phyloP scores from a whole-genome alignment of 2,329 filamentous ascomycete genomes.

The Aschersonia sp. region DNA sequence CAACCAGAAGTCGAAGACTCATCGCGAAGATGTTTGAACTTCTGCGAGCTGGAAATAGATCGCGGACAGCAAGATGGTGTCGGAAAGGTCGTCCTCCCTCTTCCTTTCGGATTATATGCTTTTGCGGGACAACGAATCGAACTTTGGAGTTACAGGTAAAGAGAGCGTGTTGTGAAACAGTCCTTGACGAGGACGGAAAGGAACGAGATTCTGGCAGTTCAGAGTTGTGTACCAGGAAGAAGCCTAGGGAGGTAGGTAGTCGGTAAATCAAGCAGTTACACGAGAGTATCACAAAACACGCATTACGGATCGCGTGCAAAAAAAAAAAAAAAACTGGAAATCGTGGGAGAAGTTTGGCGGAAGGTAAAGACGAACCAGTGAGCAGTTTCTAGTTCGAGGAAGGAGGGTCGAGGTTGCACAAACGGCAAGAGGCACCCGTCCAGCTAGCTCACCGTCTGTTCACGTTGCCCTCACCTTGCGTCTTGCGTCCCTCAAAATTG shows the following conservation, averaged over 20 bases:
- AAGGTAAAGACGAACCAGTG: not conserved
- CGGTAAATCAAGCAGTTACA: not conserved
- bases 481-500: too few species aligned
- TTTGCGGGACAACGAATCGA: too few species aligned
- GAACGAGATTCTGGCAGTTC: not conserved
- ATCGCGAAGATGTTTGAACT: constrained; percentile 1
- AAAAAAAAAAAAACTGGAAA: not conserved
- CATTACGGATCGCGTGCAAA: not conserved
- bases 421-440: constrained; percentile 2
- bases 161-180: not conserved
- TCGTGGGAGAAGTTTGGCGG: not conserved
- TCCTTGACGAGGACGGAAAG: not conserved
- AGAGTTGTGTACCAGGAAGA: not conserved
- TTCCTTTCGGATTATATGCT: too few species aligned
- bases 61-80: too few species aligned
- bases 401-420: constrained; percentile 2
- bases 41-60: too few species aligned
- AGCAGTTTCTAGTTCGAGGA: not conserved
- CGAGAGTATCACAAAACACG: not conserved
- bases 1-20: not conserved
- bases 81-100: too few species aligned
- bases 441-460: not conserved
- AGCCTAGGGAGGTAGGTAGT: too few species aligned
- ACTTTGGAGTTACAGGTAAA: too few species aligned
- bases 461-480: not conserved